Conservation (phyloP, 1,284 basidiomycete species). For the Flammula alnicola region DNA sequence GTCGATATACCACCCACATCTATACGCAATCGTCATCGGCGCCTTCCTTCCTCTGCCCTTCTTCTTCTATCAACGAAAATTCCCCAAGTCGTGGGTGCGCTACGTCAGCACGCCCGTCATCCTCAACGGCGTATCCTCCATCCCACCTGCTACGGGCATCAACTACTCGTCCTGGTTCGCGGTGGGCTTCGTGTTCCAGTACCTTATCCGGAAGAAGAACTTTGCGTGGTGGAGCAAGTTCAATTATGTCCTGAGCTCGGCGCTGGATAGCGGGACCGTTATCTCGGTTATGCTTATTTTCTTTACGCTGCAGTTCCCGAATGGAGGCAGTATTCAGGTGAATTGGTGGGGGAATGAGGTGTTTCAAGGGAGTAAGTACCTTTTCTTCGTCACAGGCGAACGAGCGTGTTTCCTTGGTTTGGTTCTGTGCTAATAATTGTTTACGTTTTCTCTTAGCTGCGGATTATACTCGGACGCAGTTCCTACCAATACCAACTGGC, state of each 20-base stretch:
- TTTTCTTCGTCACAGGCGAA: no score
- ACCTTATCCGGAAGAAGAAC: conserved; percentile 74
- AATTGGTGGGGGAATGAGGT: conserved; percentile 92
- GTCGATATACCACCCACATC: conserved; percentile 80
- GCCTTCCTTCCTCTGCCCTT: conserved; percentile 84
- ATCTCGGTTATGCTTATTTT: conserved; percentile 84
- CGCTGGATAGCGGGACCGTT: conserved; percentile 80
- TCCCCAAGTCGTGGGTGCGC: conserved; percentile 77
- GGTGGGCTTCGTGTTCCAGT: conserved; percentile 92
- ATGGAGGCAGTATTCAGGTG: conserved; percentile 58
- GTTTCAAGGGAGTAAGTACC: conserved; percentile 51
- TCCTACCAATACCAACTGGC: conserved; percentile 45
- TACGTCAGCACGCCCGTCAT: conserved; percentile 87
- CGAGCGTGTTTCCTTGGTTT: background rate
- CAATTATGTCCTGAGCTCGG: conserved; percentile 86
- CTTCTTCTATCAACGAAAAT: conserved; percentile 81
- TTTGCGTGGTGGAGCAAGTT: conserved; percentile 98
- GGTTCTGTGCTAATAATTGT: conserved; percentile 1
- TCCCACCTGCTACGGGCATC: conserved; percentile 92
- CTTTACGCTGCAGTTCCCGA: conserved; percentile 80
- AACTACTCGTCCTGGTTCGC: conserved; percentile 92
- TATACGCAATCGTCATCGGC: conserved; percentile 83
- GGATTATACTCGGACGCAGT: conserved; percentile 44
- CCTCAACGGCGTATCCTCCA: conserved; percentile 78
- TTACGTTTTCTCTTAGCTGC: conserved; percentile 40